Base-by-base conservation (phyloP, 306 rosid species). In the Canavalia gladiata region DNA sequence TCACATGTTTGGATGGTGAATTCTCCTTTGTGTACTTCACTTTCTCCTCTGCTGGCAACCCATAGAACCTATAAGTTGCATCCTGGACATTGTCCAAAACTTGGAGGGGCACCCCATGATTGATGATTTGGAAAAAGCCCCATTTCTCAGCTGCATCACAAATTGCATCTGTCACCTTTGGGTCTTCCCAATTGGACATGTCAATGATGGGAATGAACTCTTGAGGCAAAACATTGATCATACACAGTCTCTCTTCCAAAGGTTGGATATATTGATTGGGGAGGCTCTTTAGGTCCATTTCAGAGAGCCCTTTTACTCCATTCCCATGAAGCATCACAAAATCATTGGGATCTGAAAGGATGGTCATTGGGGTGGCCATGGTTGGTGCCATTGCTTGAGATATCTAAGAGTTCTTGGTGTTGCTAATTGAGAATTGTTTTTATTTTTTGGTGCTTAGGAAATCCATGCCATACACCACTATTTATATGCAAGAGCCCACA, bases 101-200 rank as follows among this genome's bases (percentile, higher is more conserved):
- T 62, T 81, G 72, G 1, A 75, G 5, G 11, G 94, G 88, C 29
- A 91, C 87, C 1, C 94, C 97, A 62, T 90, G 97, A 34, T 90
- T 88, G 13, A 82, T 72, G 7, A 91, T 39, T 51, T 88, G 97
- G 55, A 91, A 91, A 80, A 91, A 90, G 0, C 94, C 94, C 91
- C 91, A 91, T 25, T 80, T 88, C 75, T 87, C 88, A 29, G 97
- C 93, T 0, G 92, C 97, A 47, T 82, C 80, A 64, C 94, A 88
- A 11, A 91, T 84, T 3, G 81, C 63, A 3, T 89, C 81, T 5
- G 9, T 50, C 1, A 80, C 82, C 45, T 87, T 39, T 12, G 78
- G 81, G 35, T 88, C 89, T 8, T 78, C 86, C 83, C 81, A 78
- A 4, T 82, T 82, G 7, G 87, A 80, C 89, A 88, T 66, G 77